phyloP scores from a whole-genome alignment of 1,284 basidiomycete genomes.

The Apiotrichum domesticum region DNA sequence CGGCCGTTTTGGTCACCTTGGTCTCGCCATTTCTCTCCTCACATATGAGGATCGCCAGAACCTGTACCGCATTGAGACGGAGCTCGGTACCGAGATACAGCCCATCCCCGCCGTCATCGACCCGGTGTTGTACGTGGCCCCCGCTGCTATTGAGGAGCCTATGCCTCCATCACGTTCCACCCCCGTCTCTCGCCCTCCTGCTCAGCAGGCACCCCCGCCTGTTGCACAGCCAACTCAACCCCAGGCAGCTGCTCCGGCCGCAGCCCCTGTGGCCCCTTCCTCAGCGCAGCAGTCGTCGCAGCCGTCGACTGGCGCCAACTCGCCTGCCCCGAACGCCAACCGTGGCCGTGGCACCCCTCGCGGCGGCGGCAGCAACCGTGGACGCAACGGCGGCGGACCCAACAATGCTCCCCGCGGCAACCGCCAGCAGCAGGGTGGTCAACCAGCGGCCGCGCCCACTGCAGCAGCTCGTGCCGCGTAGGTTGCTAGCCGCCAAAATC shows the following conservation, averaged over 20 bases:
- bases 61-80: slow-evolving; percentile 95
- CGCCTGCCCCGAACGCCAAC: neutral
- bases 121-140: slow-evolving; percentile 83
- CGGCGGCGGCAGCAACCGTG: slow-evolving; percentile 1
- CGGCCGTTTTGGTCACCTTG: slow-evolving; percentile 93
- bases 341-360: neutral
- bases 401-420: neutral
- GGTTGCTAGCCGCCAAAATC: neutral
- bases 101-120: slow-evolving; percentile 91
- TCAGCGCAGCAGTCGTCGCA: slow-evolving; percentile 3
- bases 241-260: neutral
- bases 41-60: slow-evolving; percentile 98
- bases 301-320: neutral
- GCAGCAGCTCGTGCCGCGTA: slow-evolving; percentile 8
- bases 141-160: slow-evolving; percentile 31
- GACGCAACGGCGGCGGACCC: slow-evolving; percentile 1
- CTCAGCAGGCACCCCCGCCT: slow-evolving; percentile 3
- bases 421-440: slow-evolving; percentile 4
- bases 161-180: slow-evolving; percentile 12
- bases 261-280: slow-evolving; percentile 7
- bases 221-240: neutral
- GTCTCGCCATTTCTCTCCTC: slow-evolving; percentile 92
- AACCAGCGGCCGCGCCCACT: neutral
- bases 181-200: slow-evolving; percentile 14
- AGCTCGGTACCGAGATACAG: slow-evolving; percentile 95